Evolutionary conservation across 306 rosid genomes (phyloP).

Genomic region (Castanea sativa): DNA sequence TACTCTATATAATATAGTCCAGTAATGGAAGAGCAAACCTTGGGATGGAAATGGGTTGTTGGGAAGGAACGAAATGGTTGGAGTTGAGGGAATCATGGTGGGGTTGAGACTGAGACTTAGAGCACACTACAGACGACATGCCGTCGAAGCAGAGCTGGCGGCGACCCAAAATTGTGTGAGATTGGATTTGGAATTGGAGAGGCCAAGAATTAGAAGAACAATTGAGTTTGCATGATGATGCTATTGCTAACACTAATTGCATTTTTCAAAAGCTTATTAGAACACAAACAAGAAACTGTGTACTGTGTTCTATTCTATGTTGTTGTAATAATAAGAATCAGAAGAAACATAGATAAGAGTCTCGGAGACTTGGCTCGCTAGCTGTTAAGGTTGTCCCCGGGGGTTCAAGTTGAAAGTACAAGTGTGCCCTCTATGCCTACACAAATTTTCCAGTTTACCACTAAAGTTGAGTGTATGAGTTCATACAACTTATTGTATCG

Average conservation of each 20-base stretch:
- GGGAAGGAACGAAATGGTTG: constrained; percentile 32
- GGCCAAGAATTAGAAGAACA: constrained; percentile 49
- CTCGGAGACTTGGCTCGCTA: not conserved
- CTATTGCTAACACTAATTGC: no score
- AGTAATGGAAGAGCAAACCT: constrained; percentile 41
- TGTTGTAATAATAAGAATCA: not conserved
- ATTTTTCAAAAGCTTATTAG: not conserved
- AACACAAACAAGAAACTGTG: not conserved
- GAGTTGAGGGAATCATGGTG: constrained; percentile 22
- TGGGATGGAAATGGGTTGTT: constrained; percentile 35
- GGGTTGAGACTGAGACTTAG: constrained; percentile 36
- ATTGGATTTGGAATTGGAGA: constrained; percentile 3
- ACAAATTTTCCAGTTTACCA: not conserved
- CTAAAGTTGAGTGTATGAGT: no score
- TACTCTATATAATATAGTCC: no score
- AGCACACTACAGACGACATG: constrained; percentile 52
- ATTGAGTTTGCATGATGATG: constrained; percentile 38
- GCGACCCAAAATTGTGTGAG: constrained; percentile 39
- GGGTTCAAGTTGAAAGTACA: not conserved
- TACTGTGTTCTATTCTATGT: not conserved
- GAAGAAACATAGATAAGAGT: constrained; percentile 24
- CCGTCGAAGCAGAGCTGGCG: constrained; percentile 71
- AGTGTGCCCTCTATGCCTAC: not conserved
- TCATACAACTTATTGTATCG: no score
- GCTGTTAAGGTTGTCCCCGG: not conserved